These are phyloP conservation scores for Microsporum ferrugineum DNA, from an alignment of 2,329 filamentous ascomycete species.

Conservation along the genomic window DNA sequence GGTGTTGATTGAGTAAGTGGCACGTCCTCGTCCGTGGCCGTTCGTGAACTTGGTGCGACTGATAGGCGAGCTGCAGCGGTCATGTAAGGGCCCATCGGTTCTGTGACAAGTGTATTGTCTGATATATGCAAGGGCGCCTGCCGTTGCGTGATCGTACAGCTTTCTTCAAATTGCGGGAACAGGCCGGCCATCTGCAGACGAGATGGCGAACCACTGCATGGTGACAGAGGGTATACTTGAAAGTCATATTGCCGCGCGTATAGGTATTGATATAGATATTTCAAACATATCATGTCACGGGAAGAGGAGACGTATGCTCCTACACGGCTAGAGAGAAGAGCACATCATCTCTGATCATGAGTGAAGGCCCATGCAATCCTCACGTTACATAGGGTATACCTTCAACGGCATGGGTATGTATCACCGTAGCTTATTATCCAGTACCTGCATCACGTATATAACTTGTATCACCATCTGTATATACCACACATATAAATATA, in stretches of 20 bases:
- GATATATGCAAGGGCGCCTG: background rate
- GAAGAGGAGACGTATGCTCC: too few species aligned
- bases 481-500: too few species aligned
- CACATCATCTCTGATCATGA: too few species aligned
- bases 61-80: background rate
- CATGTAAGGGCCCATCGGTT: background rate
- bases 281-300: too few species aligned
- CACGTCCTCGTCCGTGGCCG: background rate
- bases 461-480: too few species aligned
- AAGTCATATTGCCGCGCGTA: background rate
- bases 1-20: background rate
- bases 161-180: constrained; percentile 11
- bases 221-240: background rate
- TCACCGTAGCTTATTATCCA: too few species aligned
- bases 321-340: too few species aligned
- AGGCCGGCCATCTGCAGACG: constrained; percentile 1
- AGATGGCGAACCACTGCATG: background rate
- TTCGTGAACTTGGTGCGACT: background rate
- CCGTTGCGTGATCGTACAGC: constrained; percentile 13
- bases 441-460: too few species aligned
- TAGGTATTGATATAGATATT: too few species aligned
- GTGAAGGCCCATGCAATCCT: too few species aligned
- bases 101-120: background rate
- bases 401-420: too few species aligned
- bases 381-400: too few species aligned